phyloP scores from a whole-genome alignment of 306 rosid genomes.

The Prunus salicina region DNA sequence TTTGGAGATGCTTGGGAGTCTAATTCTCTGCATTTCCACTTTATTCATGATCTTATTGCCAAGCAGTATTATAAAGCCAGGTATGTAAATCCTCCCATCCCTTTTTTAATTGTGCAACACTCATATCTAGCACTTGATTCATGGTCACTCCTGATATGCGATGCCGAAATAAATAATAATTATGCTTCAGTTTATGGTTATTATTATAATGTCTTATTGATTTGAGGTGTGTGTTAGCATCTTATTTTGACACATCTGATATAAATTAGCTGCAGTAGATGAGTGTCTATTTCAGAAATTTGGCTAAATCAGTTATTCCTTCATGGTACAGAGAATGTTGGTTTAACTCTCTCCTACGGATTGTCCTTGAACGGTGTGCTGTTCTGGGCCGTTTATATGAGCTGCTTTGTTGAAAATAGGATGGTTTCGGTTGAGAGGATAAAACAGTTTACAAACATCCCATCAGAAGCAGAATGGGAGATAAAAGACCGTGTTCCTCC shows the following conservation, averaged over 20 bases:
- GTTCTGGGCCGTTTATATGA: conserved; percentile 78
- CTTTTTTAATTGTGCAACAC: neutral
- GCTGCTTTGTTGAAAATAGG: conserved; percentile 87
- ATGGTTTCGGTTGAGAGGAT: conserved; percentile 98
- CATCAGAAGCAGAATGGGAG: conserved; percentile 79
- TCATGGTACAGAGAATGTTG: conserved; percentile 65
- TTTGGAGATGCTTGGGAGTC: conserved; percentile 76
- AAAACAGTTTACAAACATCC: conserved; percentile 72
- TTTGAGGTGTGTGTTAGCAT: neutral
- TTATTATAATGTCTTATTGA: neutral
- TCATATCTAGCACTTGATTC: neutral
- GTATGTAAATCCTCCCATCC: conserved; percentile 31
- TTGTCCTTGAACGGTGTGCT: conserved; percentile 67
- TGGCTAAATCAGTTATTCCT: conserved; percentile 9
- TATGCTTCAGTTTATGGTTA: neutral
- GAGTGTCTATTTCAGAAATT: neutral
- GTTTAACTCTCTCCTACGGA: conserved; percentile 87
- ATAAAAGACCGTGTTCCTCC: conserved; percentile 64
- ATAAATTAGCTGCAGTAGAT: neutral
- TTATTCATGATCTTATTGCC: conserved; percentile 88
- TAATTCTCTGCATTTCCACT: conserved; percentile 68
- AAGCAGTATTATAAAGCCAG: conserved; percentile 77
- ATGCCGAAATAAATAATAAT: too few species aligned
- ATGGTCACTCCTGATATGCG: too few species aligned
- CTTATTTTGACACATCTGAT: neutral